Evolutionary conservation across 305 asterid species (phyloP), one percentile per base, ranked within the genome.

Genomic region (Nicotiana rustica): DNA sequence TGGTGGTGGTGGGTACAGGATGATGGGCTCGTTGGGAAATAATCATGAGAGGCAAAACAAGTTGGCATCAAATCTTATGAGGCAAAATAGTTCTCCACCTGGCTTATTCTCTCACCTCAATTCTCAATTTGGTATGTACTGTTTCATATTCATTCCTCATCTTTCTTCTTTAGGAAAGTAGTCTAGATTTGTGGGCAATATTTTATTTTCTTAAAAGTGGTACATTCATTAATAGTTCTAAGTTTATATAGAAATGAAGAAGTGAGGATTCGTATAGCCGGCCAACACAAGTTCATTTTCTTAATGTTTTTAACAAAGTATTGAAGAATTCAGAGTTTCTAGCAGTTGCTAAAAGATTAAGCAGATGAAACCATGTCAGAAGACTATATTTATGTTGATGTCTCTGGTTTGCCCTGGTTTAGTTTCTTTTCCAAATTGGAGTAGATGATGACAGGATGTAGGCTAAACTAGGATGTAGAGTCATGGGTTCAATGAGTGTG

Each of bases 71-170:
- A 82, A 80, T 75, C 90, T 93, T 70, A 38, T 83, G 90, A 88
- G 96, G 83, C 97, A 95, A 66, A 92, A 88, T 67, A 95, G 92
- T 83, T 92, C 95, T 13, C 98, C 97, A 70, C 88, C 95, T 85
- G 97, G 95, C 36, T 86, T 92, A 73, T 86, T 91, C 89, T 87
- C 94, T 76, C 91, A 88, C 47, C 82, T 84, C 85, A 71, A 68
- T 82, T 67, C 90, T 82, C 92, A 89, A 88, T 90, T 80, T 86
- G 97, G 97, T 93, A 41, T 41, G 10, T 41, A 88, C 47, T 52
- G 29, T 9, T 81, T 79, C n/a, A 60, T 65, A 75, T 62, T 65
- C 31, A 14, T 65, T 18, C 41, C 4, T 65, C 70, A 65, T 2
- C 21, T 21, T 65, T 61, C 36, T 52, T 75, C 36, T 25, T 75